A percentile compares a stretch with the other conserved stretches of the same genome.
These are phyloP conservation scores for Kalaharituber pfeilii DNA, from an alignment of 2,329 filamentous ascomycete genomes.

Conservation along the genomic window DNA sequence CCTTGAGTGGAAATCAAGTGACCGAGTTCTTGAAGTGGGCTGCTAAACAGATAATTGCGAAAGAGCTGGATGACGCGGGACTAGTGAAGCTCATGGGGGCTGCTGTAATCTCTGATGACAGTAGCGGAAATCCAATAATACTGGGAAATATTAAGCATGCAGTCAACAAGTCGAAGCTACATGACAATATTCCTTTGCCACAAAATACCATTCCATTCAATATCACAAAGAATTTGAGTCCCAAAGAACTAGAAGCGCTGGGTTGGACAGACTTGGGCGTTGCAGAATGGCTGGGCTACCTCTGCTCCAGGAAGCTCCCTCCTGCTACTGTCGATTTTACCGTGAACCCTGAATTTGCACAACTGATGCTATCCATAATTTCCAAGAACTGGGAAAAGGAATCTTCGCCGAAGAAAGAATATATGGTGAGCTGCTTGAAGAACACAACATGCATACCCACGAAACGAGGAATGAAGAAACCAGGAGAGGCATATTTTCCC, in stretches of 20 bases:
- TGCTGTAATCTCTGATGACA: slow-evolving; percentile 51
- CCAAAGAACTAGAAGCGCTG: slow-evolving; percentile 55
- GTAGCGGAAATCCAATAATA: slow-evolving; percentile 54
- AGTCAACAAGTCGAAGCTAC: slow-evolving; percentile 59
- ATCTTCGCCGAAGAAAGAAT: slow-evolving; percentile 45
- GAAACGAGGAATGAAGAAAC: slow-evolving; percentile 72
- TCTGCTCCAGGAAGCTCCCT: slow-evolving; percentile 48
- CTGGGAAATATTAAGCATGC: slow-evolving; percentile 60
- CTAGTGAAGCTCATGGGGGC: slow-evolving; percentile 58
- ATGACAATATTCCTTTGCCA: slow-evolving; percentile 63
- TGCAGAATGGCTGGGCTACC: slow-evolving; percentile 66
- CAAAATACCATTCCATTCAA: slow-evolving; percentile 65
- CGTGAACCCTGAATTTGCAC: slow-evolving; percentile 53
- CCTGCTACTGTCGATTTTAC: slow-evolving; percentile 51
- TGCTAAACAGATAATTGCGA: slow-evolving; percentile 49
- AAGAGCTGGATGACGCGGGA: slow-evolving; percentile 52
- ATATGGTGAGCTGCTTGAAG: slow-evolving; percentile 47
- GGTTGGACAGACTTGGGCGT: slow-evolving; percentile 77
- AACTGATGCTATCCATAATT: slow-evolving; percentile 57
- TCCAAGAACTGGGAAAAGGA: slow-evolving; percentile 86
- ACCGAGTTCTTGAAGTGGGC: slow-evolving; percentile 73
- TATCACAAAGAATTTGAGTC: slow-evolving; percentile 55
- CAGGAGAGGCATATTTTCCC: slow-evolving; percentile 74
- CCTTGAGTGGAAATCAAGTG: slow-evolving; percentile 61
- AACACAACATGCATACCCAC: slow-evolving; percentile 68